Base-by-base conservation (phyloP, 2,329 filamentous ascomycete genomes). In the Claviceps capensis region DNA sequence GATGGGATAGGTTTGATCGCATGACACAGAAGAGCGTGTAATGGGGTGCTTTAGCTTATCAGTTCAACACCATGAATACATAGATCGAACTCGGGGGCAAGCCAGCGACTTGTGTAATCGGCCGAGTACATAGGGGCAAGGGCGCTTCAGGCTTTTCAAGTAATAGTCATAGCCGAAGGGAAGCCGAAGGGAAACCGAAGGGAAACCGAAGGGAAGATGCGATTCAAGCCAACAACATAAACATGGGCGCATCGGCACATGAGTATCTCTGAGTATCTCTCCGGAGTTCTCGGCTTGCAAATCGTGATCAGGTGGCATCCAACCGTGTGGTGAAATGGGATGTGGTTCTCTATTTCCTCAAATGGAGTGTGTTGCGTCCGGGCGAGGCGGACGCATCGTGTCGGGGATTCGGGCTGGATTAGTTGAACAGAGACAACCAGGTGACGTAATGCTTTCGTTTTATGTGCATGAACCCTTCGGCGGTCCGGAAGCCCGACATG, bases 161-260 rank as follows among this genome's bases (percentile, higher is more conserved):
- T 9, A 37, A 23, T 23, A 26, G 5, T 26, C 23, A 26, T 26
- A 1, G 1, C 19, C 48, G 36, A 50, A 52, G 17, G 48, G 48
- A 51, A 47, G 16, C n/a, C n/a, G n/a, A n/a, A n/a, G n/a, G n/a
- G n/a, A n/a, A n/a, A n/a, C n/a, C n/a, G n/a, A n/a, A n/a, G n/a
- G n/a, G n/a, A n/a, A n/a, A 2, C 19, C 48, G 36, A 50, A 52
- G 17, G 48, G 48, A 51, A 47, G 16, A 44, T 44, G 36, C 37
- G 44, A 44, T 17, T 48, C 48, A 42, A 34, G 11, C 52, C 52
- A 42, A 7, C 42, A 52, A 49, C 46, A 41, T 41, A 41, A 52
- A 49, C 46, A 41, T 41, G 46, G 30, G 22, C 50, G 48, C 50
- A 55, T 53, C 53, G 40, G 47, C 34, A 14, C 51, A 48, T 30